These are phyloP conservation scores for Debaryomyces udenii DNA, from an alignment of 1,139 yeast species.

Conservation along the genomic window DNA sequence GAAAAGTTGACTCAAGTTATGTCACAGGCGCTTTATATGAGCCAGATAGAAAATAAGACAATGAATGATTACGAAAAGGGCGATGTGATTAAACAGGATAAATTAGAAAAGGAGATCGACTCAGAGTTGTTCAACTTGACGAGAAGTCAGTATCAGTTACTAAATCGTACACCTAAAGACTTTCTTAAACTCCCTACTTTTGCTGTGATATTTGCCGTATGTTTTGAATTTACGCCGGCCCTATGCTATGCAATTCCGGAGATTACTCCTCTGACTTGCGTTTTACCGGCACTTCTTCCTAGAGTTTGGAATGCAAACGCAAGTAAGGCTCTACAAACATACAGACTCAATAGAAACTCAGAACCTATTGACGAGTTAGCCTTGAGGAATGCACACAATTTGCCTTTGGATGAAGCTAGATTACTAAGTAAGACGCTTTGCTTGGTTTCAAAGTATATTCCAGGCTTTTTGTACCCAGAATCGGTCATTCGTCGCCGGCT, in stretches of 20 bases:
- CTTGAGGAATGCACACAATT: slow-evolving; percentile 45
- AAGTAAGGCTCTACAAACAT: slow-evolving; percentile 11
- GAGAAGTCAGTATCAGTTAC: slow-evolving; percentile 55
- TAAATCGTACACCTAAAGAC: slow-evolving; percentile 62
- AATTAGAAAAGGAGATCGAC: slow-evolving; percentile 12
- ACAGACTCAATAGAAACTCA: slow-evolving; percentile 13
- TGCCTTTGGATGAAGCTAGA: slow-evolving; percentile 39
- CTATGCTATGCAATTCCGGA: slow-evolving; percentile 62
- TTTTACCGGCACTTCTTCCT: slow-evolving; percentile 54
- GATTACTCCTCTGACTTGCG: slow-evolving; percentile 71
- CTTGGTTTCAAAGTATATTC: slow-evolving; percentile 44
- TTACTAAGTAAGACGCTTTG: slow-evolving; percentile 38
- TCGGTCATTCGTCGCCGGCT: slow-evolving; percentile 40
- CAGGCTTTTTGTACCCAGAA: slow-evolving; percentile 40
- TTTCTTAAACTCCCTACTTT: slow-evolving; percentile 64
- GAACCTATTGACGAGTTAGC: slow-evolving; percentile 25
- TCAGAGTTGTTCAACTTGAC: slow-evolving; percentile 39
- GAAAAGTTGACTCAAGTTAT: slow-evolving; percentile 33
- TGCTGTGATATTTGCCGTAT: slow-evolving; percentile 56
- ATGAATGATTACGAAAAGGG: slow-evolving; percentile 20
- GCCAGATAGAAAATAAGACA: slow-evolving; percentile 29
- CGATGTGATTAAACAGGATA: slow-evolving; percentile 23
- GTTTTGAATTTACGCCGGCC: slow-evolving; percentile 67
- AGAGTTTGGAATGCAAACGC: slow-evolving; percentile 33
- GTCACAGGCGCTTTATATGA: slow-evolving; percentile 40